Percentiles rank a stretch among this genome's conserved stretches.
Evolutionary conservation across 371 early-diverging fungal genomes (phyloP).

Genomic region (Dipsacomyces acuminosporus): DNA sequence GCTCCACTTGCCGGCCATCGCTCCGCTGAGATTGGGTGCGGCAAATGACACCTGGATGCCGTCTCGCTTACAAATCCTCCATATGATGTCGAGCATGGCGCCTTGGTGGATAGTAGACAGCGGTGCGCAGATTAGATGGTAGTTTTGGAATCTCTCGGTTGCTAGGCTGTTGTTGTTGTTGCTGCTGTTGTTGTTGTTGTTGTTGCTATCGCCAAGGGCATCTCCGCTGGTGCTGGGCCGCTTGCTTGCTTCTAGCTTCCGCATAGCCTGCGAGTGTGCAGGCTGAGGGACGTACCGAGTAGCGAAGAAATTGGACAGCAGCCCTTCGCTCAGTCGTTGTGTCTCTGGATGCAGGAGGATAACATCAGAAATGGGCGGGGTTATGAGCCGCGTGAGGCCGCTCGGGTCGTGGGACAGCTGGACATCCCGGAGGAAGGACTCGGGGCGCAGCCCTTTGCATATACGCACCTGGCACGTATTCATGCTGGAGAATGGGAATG

Average conservation of each 20-base stretch:
- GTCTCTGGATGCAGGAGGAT: conserved; percentile 30
- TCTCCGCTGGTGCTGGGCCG: background rate
- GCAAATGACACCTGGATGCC: conserved; percentile 32
- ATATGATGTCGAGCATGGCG: conserved; percentile 18
- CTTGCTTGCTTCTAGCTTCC: too few species aligned
- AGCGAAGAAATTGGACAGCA: conserved; percentile 43
- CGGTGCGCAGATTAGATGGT: conserved; percentile 31
- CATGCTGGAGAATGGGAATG: conserved; percentile 22
- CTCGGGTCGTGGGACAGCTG: conserved; percentile 29
- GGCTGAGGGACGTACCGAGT: conserved; percentile 8
- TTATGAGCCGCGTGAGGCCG: conserved; percentile 27
- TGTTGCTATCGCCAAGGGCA: background rate
- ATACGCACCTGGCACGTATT: conserved; percentile 34
- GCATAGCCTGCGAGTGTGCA: too few species aligned
- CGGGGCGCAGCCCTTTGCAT: conserved; percentile 19
- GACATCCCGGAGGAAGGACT: conserved; percentile 23
- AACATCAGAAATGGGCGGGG: conserved; percentile 38
- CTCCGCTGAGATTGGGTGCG: conserved; percentile 22
- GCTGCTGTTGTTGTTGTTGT: background rate
- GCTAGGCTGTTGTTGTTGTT: background rate
- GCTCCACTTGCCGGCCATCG: conserved; percentile 19
- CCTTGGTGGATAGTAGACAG: conserved; percentile 25
- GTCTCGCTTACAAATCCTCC: conserved; percentile 33
- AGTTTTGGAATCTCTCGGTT: conserved; percentile 12
- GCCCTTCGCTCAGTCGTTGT: conserved; percentile 31